Conservation (phyloP, 2,329 filamentous ascomycete genomes). For the Metarhizium rileyi region DNA sequence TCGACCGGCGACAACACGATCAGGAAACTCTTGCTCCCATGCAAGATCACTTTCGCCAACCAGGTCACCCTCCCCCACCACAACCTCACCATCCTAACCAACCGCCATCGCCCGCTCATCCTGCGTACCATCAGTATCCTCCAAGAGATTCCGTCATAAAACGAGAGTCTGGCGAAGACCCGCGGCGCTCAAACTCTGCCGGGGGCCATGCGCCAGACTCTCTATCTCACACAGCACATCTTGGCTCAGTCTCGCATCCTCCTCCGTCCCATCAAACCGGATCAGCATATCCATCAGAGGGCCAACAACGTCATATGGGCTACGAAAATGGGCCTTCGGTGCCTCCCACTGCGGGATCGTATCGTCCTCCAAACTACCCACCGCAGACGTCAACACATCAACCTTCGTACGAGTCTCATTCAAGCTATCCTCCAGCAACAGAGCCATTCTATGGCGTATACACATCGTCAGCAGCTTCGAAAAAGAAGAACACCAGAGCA, state of each 20-base stretch:
- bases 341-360: constrained; percentile 34
- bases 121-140: constrained; percentile 33
- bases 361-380: constrained; percentile 31
- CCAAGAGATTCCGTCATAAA: constrained; percentile 45
- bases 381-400: constrained; percentile 31
- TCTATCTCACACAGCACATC: constrained; percentile 22
- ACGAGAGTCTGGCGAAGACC: constrained; percentile 42
- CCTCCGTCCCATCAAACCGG: constrained; percentile 20
- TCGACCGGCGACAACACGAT: constrained; percentile 47
- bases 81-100: constrained; percentile 13
- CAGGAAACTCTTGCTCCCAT: constrained; percentile 44
- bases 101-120: constrained; percentile 35
- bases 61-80: constrained; percentile 14
- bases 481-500: constrained; percentile 55
- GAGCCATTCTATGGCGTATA: constrained; percentile 33
- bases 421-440: constrained; percentile 21
- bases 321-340: constrained; percentile 39
- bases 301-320: constrained; percentile 41
- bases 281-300: constrained; percentile 31
- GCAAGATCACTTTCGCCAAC: constrained; percentile 39
- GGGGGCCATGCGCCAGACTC: constrained; percentile 29
- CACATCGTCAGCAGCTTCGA: constrained; percentile 31
- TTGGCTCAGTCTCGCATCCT: constrained; percentile 21
- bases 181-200: constrained; percentile 43
- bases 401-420: constrained; percentile 27